Conservation (phyloP, 768 basidiomycete genomes). For the Mrakia frigida region DNA sequence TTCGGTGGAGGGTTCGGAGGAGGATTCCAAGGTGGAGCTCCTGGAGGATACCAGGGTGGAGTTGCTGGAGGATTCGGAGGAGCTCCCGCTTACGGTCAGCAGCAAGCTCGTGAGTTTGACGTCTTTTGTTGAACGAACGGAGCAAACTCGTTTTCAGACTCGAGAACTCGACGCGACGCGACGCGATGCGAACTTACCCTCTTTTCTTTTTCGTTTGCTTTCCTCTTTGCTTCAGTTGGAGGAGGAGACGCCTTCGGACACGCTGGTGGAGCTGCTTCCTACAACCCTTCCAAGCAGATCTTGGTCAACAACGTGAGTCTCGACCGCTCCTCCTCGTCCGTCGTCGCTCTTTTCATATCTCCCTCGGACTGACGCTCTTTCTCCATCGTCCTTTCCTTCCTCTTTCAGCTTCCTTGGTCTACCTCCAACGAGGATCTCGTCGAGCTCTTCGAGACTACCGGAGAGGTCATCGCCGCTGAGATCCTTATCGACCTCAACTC, state of each 20-base stretch:
- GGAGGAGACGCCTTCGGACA: slow-evolving; percentile 82
- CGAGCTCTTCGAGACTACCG: slow-evolving; percentile 96
- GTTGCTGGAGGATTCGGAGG: slow-evolving; percentile 41
- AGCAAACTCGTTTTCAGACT: background rate
- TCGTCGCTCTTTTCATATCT: background rate
- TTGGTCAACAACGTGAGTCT: slow-evolving; percentile 94
- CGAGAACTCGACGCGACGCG: background rate
- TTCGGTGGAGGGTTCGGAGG: slow-evolving; percentile 50
- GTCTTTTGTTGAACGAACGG: background rate
- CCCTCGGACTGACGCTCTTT: background rate
- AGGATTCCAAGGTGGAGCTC: slow-evolving; percentile 48
- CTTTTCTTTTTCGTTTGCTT: background rate
- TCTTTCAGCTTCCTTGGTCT: slow-evolving; percentile 86
- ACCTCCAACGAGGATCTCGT: slow-evolving; percentile 98
- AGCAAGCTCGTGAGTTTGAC: background rate
- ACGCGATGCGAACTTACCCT: background rate
- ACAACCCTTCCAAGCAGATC: slow-evolving; percentile 74
- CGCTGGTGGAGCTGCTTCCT: slow-evolving; percentile 53
- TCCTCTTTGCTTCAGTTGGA: background rate
- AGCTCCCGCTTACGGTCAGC: slow-evolving; percentile 44
- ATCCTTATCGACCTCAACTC: slow-evolving; percentile 80
- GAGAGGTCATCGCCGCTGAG: slow-evolving; percentile 88
- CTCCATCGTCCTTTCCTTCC: background rate
- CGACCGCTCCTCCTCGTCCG: background rate
- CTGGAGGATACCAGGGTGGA: slow-evolving; percentile 48